phyloP scores from a whole-genome alignment of 2,329 filamentous ascomycete genomes.

The Cordyceps cicadae region DNA sequence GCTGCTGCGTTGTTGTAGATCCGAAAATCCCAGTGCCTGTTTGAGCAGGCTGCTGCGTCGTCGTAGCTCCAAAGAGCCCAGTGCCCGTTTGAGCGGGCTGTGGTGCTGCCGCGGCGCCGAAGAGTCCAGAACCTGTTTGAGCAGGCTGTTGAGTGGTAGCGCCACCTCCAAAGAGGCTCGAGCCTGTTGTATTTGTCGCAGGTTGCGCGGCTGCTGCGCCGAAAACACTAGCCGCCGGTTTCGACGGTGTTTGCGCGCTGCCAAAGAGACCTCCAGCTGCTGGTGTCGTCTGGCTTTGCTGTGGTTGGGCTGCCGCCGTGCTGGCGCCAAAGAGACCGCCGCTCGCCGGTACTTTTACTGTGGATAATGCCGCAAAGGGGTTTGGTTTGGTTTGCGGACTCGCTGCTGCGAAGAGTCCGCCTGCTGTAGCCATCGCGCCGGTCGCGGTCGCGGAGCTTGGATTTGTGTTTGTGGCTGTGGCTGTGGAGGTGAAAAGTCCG shows the following conservation, averaged over 20 bases:
- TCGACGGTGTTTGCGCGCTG: constrained; percentile 13
- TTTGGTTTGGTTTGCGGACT: constrained; percentile 20
- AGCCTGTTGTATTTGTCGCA: constrained; percentile 16
- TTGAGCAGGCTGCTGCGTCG: constrained; percentile 14
- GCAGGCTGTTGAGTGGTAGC: background rate
- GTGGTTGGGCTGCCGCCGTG: constrained; percentile 17
- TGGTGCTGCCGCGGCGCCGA: constrained; percentile 12
- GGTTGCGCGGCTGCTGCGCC: constrained; percentile 15
- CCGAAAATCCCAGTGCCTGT: constrained; percentile 25
- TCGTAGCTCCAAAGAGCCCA: constrained; percentile 20
- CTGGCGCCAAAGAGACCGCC: constrained; percentile 23
- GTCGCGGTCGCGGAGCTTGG: constrained; percentile 18
- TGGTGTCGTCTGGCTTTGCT: constrained; percentile 16
- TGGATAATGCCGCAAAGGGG: constrained; percentile 24
- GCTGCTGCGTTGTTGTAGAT: constrained; percentile 12
- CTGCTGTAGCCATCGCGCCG: constrained; percentile 26
- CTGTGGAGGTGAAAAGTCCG: constrained; percentile 29
- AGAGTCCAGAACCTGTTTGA: constrained; percentile 21
- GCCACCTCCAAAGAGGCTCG: constrained; percentile 21
- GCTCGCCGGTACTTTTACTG: constrained; percentile 15
- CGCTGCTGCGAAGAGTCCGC: constrained; percentile 28
- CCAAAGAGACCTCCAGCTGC: constrained; percentile 20
- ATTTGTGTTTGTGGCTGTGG: constrained; percentile 19
- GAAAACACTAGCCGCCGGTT: constrained; percentile 20
- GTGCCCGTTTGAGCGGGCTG: constrained; percentile 13